Conservation (phyloP, 257 asterid genomes). For the Penstemon newberryi region DNA sequence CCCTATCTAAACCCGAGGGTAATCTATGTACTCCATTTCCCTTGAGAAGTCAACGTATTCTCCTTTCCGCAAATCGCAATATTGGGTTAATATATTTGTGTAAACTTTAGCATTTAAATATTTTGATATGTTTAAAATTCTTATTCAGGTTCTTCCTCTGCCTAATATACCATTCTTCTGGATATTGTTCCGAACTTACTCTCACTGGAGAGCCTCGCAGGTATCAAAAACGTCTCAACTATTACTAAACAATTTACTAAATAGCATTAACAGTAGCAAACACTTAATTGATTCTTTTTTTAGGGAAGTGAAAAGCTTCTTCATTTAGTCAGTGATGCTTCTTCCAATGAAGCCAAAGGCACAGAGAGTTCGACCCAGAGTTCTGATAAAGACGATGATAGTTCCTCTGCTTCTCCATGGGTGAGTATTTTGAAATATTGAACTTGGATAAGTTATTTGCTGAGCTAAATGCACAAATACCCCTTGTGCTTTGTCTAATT, state of each 20-base stretch:
- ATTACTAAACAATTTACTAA: not conserved
- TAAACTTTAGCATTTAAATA: not conserved
- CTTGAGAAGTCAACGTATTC: not conserved
- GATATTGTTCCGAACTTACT: slow-evolving; percentile 89
- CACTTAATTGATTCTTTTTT: slow-evolving; percentile 8
- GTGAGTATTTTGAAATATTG: slow-evolving; percentile 38
- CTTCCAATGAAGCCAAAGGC: slow-evolving; percentile 39
- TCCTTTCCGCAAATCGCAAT: not conserved
- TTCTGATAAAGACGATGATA: slow-evolving; percentile 33
- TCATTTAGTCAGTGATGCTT: slow-evolving; percentile 61
- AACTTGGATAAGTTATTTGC: not conserved
- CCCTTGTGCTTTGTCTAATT: no score
- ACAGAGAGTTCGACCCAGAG: slow-evolving; percentile 22
- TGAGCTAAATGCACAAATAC: no score
- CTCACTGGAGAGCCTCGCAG: slow-evolving; percentile 99
- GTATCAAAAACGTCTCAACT: slow-evolving; percentile 35
- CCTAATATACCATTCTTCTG: slow-evolving; percentile 97
- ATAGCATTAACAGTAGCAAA: not conserved
- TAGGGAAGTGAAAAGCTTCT: slow-evolving; percentile 97
- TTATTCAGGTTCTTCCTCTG: slow-evolving; percentile 81
- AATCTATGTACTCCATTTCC: not conserved
- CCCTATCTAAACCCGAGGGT: no score
- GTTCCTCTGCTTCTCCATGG: slow-evolving; percentile 42
- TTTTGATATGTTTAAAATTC: slow-evolving; percentile 17
- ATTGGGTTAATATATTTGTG: slow-evolving; percentile 3